phyloP scores from a whole-genome alignment of 352 stramenopile genomes.

The Aphanomyces stellatus region DNA sequence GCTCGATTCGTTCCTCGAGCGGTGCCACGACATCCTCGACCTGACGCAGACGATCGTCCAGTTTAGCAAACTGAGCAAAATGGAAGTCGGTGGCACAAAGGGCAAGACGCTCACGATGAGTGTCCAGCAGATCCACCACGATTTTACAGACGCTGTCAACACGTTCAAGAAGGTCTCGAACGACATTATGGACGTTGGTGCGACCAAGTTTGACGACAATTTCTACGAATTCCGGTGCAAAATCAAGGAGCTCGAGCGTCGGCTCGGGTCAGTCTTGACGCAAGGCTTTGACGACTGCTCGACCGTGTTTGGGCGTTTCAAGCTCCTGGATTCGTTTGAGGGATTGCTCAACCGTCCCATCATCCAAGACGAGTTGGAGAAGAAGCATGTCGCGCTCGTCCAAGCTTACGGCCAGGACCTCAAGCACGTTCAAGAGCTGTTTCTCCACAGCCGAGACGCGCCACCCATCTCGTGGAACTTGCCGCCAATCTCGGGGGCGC shows the following conservation, averaged over 20 bases:
- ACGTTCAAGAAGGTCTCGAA: slow-evolving; percentile 94
- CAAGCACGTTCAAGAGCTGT: slow-evolving; percentile 96
- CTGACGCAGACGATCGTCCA: slow-evolving; percentile 97
- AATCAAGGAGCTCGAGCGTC: slow-evolving; percentile 97
- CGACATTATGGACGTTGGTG: slow-evolving; percentile 97
- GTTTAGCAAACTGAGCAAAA: slow-evolving; percentile 97
- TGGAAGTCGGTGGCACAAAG: slow-evolving; percentile 97
- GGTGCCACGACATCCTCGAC: slow-evolving; percentile 97
- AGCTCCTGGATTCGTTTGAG: slow-evolving; percentile 97
- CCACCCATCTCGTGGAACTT: slow-evolving; percentile 94
- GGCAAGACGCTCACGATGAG: slow-evolving; percentile 90
- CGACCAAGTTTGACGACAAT: slow-evolving; percentile 96
- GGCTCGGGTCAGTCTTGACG: slow-evolving; percentile 93
- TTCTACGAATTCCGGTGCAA: slow-evolving; percentile 96
- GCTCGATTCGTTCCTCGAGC: slow-evolving; percentile 96
- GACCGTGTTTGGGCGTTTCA: slow-evolving; percentile 96
- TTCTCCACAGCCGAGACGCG: slow-evolving; percentile 88
- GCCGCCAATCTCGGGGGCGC: slow-evolving; percentile 89
- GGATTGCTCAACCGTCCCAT: slow-evolving; percentile 91
- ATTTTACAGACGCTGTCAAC: slow-evolving; percentile 93
- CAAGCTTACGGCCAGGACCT: slow-evolving; percentile 95
- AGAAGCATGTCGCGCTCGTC: slow-evolving; percentile 95
- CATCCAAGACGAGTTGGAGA: slow-evolving; percentile 95
- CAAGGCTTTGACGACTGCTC: slow-evolving; percentile 96
- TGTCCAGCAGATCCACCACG: slow-evolving; percentile 92